A percentile compares a stretch with the other conserved stretches of the same genome.
Conservation (phyloP, 2,329 filamentous ascomycete species). For the Penicillium carneum region DNA sequence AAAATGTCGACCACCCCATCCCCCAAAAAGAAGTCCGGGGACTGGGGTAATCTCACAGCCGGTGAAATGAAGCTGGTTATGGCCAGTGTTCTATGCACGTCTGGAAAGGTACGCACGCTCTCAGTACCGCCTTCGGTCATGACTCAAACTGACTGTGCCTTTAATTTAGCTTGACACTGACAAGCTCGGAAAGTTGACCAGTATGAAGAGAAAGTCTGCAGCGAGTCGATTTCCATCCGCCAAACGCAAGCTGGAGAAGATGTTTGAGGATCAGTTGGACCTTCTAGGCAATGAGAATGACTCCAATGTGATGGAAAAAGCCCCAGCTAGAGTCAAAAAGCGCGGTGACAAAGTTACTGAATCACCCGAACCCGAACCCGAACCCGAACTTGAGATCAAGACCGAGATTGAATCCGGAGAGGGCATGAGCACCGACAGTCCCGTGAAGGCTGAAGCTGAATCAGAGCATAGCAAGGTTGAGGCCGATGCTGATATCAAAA, state of each 20-base stretch:
- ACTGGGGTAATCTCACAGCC: background rate
- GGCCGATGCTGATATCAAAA: background rate
- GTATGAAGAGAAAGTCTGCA: background rate
- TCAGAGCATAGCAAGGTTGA: background rate
- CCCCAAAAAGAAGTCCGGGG: background rate
- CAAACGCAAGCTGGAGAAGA: conserved; percentile 2
- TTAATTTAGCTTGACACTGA: background rate
- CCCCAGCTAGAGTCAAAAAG: background rate
- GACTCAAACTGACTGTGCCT: background rate
- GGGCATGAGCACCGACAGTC: background rate
- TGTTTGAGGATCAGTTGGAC: background rate
- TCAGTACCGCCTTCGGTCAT: background rate
- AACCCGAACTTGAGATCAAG: background rate
- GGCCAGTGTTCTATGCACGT: background rate
- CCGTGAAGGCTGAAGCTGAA: background rate
- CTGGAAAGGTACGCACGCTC: background rate
- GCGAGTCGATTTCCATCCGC: background rate
- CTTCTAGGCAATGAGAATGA: background rate
- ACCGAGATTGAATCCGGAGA: background rate
- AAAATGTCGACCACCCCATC: background rate
- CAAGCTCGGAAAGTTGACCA: background rate
- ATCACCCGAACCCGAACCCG: background rate
- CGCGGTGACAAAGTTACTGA: background rate
- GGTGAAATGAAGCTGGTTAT: background rate
- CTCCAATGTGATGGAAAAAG: background rate